phyloP scores from a whole-genome alignment of 169 alveolate species.

The Plasmodium billcollinsi region DNA sequence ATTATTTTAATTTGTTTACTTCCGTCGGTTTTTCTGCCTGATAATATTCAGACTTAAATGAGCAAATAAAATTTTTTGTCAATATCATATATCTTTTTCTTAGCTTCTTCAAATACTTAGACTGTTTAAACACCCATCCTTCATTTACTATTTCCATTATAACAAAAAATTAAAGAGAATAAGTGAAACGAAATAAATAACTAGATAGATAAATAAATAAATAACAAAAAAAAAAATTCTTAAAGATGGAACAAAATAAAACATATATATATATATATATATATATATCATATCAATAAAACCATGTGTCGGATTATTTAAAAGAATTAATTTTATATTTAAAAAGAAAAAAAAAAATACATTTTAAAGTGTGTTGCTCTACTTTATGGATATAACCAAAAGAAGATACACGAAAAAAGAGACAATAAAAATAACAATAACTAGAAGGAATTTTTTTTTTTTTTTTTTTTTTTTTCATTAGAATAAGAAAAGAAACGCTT shows the following conservation, averaged over 20 bases:
- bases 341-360: no score
- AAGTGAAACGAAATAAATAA: neutral
- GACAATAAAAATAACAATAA: neutral
- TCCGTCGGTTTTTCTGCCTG: conserved; percentile 75
- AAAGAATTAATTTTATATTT: no score
- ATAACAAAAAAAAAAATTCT: neutral
- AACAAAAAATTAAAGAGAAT: neutral
- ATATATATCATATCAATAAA: no score
- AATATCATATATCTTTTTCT: conserved; percentile 59
- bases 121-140: conserved; percentile 71
- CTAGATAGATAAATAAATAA: neutral
- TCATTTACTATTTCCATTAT: conserved; percentile 69
- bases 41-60: conserved; percentile 68
- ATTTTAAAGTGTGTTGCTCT: no score
- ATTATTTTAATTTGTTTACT: conserved; percentile 18
- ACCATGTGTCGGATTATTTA: no score
- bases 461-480: no score
- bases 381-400: neutral
- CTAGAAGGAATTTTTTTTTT: neutral
- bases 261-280: neutral
- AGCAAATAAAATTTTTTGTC: conserved; percentile 65
- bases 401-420: conserved; percentile 5
- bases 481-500: no score
- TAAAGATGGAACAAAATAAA: neutral
- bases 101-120: conserved; percentile 59